These are phyloP conservation scores for Acanthamoeba triangularis DNA, from an alignment of 208 protist species.

Conservation along the genomic window DNA sequence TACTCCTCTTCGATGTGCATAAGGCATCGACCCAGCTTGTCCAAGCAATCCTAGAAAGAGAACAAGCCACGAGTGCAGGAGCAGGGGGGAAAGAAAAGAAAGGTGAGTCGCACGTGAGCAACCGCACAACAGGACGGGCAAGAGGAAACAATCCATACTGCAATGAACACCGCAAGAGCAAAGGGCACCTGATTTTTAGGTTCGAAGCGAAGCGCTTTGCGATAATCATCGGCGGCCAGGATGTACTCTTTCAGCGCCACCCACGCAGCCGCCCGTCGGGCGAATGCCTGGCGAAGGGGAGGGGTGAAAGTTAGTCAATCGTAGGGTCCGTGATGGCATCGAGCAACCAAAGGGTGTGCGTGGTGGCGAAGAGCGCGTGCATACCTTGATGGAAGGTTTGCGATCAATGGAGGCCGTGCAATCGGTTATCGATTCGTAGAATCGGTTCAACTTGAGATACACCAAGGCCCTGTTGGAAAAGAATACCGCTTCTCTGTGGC, in stretches of 20 bases:
- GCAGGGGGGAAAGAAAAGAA: neutral
- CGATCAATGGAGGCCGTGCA: constrained; percentile 70
- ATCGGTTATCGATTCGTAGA: constrained; percentile 70
- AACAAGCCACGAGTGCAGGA: neutral
- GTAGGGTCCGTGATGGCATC: neutral
- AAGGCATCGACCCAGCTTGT: constrained; percentile 42
- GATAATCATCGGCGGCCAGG: constrained; percentile 47
- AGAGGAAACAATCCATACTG: neutral
- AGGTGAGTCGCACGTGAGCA: neutral
- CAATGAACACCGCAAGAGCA: neutral
- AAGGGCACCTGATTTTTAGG: constrained; percentile 59
- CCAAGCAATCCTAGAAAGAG: constrained; percentile 40
- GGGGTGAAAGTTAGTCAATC: neutral
- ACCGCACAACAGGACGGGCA: neutral
- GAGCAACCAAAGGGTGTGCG: neutral
- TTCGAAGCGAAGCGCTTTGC: constrained; percentile 50
- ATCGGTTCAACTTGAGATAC: constrained; percentile 68
- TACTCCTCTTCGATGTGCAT: constrained; percentile 55
- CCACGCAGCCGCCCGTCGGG: constrained; percentile 63
- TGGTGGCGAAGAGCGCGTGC: neutral
- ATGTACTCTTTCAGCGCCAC: constrained; percentile 65
- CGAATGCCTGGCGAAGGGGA: neutral
- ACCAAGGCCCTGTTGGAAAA: constrained; percentile 66
- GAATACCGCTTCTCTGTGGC: constrained; percentile 48
- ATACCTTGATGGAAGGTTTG: constrained; percentile 57